A percentile compares a stretch with the other conserved stretches of the same genome.
Conservation (phyloP, 2,329 filamentous ascomycete species). For the Xylariaceae sp. region DNA sequence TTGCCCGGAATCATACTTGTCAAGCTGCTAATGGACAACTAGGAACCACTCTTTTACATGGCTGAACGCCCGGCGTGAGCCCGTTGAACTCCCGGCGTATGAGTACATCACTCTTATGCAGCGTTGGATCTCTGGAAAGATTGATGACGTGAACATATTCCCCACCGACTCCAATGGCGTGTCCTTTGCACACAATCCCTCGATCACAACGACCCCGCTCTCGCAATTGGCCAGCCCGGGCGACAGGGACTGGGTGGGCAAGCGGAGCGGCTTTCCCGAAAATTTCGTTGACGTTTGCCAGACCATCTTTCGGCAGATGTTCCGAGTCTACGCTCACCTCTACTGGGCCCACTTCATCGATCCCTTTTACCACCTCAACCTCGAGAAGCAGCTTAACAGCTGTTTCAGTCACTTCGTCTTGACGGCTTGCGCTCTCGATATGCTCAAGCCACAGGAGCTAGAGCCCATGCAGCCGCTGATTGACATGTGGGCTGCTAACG, state of each 20-base stretch:
- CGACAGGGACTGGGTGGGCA: conserved; percentile 76
- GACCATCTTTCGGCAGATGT: conserved; percentile 95
- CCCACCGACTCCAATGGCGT: conserved; percentile 74
- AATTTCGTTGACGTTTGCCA: conserved; percentile 88
- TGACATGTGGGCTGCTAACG: conserved; percentile 84
- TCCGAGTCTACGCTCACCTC: conserved; percentile 94
- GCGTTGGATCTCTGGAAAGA: conserved; percentile 95
- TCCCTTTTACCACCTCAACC: conserved; percentile 76
- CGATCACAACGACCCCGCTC: conserved; percentile 53
- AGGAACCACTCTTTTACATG: conserved; percentile 94
- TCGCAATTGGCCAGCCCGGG: conserved; percentile 56
- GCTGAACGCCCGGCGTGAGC: conserved; percentile 81
- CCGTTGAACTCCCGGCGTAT: conserved; percentile 84
- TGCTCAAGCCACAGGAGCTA: conserved; percentile 82
- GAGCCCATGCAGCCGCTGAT: conserved; percentile 95
- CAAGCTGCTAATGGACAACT: neutral
- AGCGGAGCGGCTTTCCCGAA: conserved; percentile 85
- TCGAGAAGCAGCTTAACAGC: conserved; percentile 77
- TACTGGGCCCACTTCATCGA: conserved; percentile 94
- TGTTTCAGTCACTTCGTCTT: conserved; percentile 82
- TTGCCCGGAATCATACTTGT: neutral
- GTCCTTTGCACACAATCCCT: conserved; percentile 59
- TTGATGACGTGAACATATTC: conserved; percentile 84
- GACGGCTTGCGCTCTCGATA: conserved; percentile 71
- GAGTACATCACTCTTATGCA: conserved; percentile 96